Evolutionary conservation across 2,329 filamentous ascomycete species (phyloP).

Genomic region (Parastagonospora nodorum): DNA sequence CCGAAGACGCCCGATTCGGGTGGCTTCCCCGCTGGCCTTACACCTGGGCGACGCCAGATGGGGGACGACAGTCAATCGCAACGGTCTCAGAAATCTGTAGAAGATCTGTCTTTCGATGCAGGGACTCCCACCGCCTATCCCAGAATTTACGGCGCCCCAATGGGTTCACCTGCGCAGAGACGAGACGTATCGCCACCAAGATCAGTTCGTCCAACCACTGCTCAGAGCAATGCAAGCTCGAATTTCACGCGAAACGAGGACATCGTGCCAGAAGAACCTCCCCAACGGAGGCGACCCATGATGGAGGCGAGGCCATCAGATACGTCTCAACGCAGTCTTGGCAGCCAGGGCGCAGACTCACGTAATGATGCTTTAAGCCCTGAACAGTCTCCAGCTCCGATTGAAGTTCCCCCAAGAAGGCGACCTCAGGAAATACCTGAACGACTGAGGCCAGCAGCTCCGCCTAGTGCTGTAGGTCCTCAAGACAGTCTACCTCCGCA

Average conservation of each 20-base stretch:
- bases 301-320: slow-evolving; percentile 59
- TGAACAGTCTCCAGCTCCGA: slow-evolving; percentile 28
- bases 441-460: slow-evolving; percentile 26
- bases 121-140: slow-evolving; percentile 20
- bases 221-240: slow-evolving; percentile 44
- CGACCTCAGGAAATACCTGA: slow-evolving; percentile 37
- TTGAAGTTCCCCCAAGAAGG: slow-evolving; percentile 28
- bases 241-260: slow-evolving; percentile 38
- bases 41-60: slow-evolving; percentile 32
- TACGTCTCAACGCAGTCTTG: slow-evolving; percentile 30
- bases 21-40: slow-evolving; percentile 28
- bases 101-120: slow-evolving; percentile 31
- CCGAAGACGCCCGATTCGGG: slow-evolving; percentile 40
- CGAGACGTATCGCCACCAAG: slow-evolving; percentile 39
- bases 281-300: slow-evolving; percentile 68
- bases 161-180: slow-evolving; percentile 29
- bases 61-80: slow-evolving; percentile 39
- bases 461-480: slow-evolving; percentile 9
- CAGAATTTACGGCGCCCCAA: slow-evolving; percentile 39
- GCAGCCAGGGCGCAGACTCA: slow-evolving; percentile 26
- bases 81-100: slow-evolving; percentile 34
- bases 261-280: slow-evolving; percentile 43
- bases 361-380: slow-evolving; percentile 30
- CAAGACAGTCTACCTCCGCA: slow-evolving; percentile 12
- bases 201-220: slow-evolving; percentile 40